A percentile compares a stretch with the other conserved stretches of the same genome.
Evolutionary conservation across 2,329 filamentous ascomycete species (phyloP).

Genomic region (Hypoxylon rubiginosum): DNA sequence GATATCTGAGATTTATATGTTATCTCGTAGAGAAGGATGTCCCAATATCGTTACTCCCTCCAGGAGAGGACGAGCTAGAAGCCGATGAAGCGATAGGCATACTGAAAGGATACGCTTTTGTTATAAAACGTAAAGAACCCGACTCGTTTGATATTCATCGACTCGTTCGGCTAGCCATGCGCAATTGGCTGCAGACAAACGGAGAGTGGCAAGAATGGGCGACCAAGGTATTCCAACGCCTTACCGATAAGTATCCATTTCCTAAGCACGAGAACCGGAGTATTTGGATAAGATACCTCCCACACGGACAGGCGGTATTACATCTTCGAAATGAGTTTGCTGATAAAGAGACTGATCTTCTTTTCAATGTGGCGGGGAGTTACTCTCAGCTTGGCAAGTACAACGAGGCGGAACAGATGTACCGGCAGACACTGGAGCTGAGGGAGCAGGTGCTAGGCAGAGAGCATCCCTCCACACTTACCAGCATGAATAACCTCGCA

Average conservation of each 20-base stretch:
- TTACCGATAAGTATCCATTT: conserved; percentile 5
- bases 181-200: conserved; percentile 25
- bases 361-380: not conserved
- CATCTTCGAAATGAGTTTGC: not conserved
- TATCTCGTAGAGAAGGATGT: conserved; percentile 42
- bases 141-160: conserved; percentile 47
- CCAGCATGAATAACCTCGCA: too few species aligned
- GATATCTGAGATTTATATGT: conserved; percentile 50
- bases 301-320: conserved; percentile 18
- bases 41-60: conserved; percentile 12
- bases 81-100: conserved; percentile 21
- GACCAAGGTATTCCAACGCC: conserved; percentile 7
- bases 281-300: conserved; percentile 18
- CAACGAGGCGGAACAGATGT: conserved; percentile 6
- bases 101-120: conserved; percentile 46
- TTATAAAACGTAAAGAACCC: conserved; percentile 41
- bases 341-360: conserved; percentile 4
- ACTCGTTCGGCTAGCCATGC: conserved; percentile 29
- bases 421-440: not conserved
- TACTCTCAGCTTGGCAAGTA: not conserved
- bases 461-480: too few species aligned
- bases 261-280: not conserved
- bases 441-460: too few species aligned
- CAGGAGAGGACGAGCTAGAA: conserved; percentile 6
- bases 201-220: conserved; percentile 7